These are phyloP conservation scores for Pichia sp. DNA, from an alignment of 1,139 yeast species.

Conservation along the genomic window DNA sequence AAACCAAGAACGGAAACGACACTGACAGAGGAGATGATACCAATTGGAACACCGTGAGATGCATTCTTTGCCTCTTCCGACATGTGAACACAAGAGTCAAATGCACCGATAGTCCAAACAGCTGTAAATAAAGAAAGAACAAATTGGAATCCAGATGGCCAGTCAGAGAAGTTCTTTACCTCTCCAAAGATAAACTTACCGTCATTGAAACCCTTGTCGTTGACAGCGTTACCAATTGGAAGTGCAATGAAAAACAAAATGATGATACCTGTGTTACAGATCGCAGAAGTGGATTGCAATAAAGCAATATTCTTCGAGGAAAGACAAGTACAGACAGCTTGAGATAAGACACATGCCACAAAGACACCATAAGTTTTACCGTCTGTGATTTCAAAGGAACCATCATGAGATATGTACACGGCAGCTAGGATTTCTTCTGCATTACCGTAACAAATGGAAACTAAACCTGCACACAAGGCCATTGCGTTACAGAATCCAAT, in stretches of 20 bases:
- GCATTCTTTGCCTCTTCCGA: slow-evolving; percentile 68
- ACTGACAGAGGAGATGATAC: slow-evolving; percentile 51
- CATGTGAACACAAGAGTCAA: slow-evolving; percentile 69
- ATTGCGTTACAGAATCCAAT: slow-evolving; percentile 55
- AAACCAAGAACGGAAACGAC: slow-evolving; percentile 59
- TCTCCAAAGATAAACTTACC: slow-evolving; percentile 50
- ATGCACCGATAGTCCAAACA: slow-evolving; percentile 61
- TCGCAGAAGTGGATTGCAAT: slow-evolving; percentile 54
- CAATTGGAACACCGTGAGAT: slow-evolving; percentile 62
- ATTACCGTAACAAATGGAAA: slow-evolving; percentile 53
- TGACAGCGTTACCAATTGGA: slow-evolving; percentile 42
- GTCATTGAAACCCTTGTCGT: slow-evolving; percentile 30
- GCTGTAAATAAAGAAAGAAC: slow-evolving; percentile 53
- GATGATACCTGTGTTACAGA: slow-evolving; percentile 48
- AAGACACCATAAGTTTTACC: slow-evolving; percentile 49
- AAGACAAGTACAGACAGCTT: slow-evolving; percentile 39
- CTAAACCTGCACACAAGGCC: slow-evolving; percentile 50
- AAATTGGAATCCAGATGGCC: slow-evolving; percentile 66
- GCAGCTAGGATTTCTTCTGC: slow-evolving; percentile 48
- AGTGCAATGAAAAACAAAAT: slow-evolving; percentile 58
- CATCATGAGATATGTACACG: slow-evolving; percentile 41
- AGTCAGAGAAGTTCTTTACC: slow-evolving; percentile 45
- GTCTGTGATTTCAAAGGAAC: slow-evolving; percentile 39
- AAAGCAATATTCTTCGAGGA: slow-evolving; percentile 48
- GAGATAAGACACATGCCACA: slow-evolving; percentile 42